Evolutionary conservation across 2,329 filamentous ascomycete genomes (phyloP), one percentile per base, ranked within the genome.

Genomic region (Plectosphaerella cucumerina): DNA sequence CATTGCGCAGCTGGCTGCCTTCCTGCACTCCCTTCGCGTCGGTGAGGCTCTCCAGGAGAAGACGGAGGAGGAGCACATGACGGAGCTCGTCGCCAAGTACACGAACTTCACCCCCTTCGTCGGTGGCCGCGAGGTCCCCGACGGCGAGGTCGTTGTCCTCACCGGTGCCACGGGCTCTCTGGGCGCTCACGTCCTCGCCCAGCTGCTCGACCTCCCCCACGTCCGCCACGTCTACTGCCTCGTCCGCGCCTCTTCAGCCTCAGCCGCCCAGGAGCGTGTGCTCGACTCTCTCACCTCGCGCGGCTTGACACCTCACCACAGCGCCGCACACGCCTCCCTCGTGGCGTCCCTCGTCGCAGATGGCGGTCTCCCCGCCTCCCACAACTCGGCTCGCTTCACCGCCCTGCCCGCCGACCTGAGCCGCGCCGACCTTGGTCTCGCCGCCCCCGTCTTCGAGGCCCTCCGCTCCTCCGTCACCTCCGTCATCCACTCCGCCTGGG

Each of bases 141-240:
- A 63, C 1, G 60, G 62, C 18, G 64, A 68, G 31, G 57, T 64
- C 14, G 62, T 69, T 23, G 64, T 84, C 12, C 64, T 86, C 9
- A 86, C 83, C 2, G 84, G 84, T 9, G 76, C 76, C 0, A 86
- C 84, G 0, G 84, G 84, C 1, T 80, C 79, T 5, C 68, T 86
- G 0, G 84, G 84, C 4, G 76, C 80, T 0, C 80, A 84, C 48
- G 66, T 84, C 0, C 70, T 84, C 3, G 75, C 78, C 1, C 75
- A 84, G 14, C 70, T 87, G 2, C 78, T 81, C 4, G 72, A 79
- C 1, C 72, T 78, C 23, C 74, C 79, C 6, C 80, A 82, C 35
- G 73, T 87, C n/a, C 70, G 69, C 26, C 64, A 65, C 3, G 69
- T 82, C 0, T 81, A 73, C 68, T 72, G 70, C 48, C 66, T 80